phyloP scores from a whole-genome alignment of 2,329 filamentous ascomycete species.

The Geosmithia putterillii region DNA sequence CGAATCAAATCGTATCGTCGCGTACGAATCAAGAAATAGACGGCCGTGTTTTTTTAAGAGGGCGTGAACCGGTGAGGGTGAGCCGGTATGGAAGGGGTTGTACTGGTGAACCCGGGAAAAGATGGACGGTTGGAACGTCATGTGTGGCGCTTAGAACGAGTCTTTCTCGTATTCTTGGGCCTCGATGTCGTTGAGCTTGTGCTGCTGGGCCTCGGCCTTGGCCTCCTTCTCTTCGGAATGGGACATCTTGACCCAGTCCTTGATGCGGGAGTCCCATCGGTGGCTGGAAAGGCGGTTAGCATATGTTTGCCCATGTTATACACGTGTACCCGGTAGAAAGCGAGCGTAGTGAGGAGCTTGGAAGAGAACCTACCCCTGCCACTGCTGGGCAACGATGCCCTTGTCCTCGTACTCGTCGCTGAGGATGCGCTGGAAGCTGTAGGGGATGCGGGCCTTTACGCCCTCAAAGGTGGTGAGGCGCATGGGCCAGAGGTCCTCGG shows the following conservation, averaged over 20 bases:
- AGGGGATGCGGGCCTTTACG: slow-evolving; percentile 56
- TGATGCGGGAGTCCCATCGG: slow-evolving; percentile 42
- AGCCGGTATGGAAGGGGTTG: too few relatives aligned
- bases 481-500: slow-evolving; percentile 64
- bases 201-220: slow-evolving; percentile 1
- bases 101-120: too few relatives aligned
- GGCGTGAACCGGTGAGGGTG: too few relatives aligned
- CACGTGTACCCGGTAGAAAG: not conserved
- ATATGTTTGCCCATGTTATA: not conserved
- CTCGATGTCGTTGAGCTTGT: slow-evolving; percentile 3
- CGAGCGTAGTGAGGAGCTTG: not conserved
- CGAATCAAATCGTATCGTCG: too few relatives aligned
- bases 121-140: too few relatives aligned
- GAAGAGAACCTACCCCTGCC: slow-evolving; percentile 40
- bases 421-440: slow-evolving; percentile 53
- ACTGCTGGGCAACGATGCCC: slow-evolving; percentile 47
- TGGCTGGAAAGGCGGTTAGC: slow-evolving; percentile 30
- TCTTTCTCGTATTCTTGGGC: slow-evolving; percentile 8
- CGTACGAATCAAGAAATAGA: too few relatives aligned
- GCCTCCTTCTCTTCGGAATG: slow-evolving; percentile 6
- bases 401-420: slow-evolving; percentile 53
- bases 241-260: slow-evolving; percentile 43
- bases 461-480: slow-evolving; percentile 65
- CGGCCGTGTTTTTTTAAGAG: too few relatives aligned
- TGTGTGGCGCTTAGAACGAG: too few relatives aligned